phyloP scores from a whole-genome alignment of 2,329 filamentous ascomycete species.

The Fusarium oxysporum region DNA sequence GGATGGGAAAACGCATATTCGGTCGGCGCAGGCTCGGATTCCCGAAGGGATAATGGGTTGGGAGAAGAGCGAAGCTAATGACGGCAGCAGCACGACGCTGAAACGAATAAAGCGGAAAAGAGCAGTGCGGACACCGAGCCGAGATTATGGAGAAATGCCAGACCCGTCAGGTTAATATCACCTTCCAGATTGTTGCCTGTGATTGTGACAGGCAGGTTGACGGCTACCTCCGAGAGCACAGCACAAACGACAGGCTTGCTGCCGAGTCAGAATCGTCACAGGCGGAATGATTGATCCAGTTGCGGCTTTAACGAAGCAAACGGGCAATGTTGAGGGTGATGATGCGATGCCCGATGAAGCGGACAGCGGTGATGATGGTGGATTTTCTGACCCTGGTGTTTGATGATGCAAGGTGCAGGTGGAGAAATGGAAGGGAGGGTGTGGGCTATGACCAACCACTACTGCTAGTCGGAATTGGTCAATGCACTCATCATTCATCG shows the following conservation, averaged over 20 bases:
- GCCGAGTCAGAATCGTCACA: background rate
- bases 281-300: background rate
- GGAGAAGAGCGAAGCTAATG: background rate
- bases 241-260: background rate
- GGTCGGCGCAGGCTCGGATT: conserved; percentile 34
- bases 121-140: background rate
- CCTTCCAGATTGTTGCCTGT: background rate
- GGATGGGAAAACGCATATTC: conserved; percentile 6
- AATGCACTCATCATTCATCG: conserved; percentile 10
- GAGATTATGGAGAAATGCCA: conserved; percentile 9
- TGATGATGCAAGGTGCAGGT: conserved; percentile 39
- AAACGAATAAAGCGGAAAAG: conserved; percentile 9
- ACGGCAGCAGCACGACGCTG: conserved; percentile 7
- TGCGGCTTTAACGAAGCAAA: background rate
- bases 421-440: conserved; percentile 27
- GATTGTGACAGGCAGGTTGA: conserved; percentile 5
- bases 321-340: background rate
- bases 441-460: conserved; percentile 34
- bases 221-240: conserved; percentile 1
- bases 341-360: conserved; percentile 4
- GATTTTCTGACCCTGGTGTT: conserved; percentile 12
- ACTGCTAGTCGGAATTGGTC: background rate
- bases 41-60: conserved; percentile 25
- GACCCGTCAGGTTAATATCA: background rate
- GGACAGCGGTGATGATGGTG: conserved; percentile 27